Percentiles rank a stretch among this genome's conserved stretches.
phyloP scores from a whole-genome alignment of 257 asterid genomes.

The Coffea eugenioides region DNA sequence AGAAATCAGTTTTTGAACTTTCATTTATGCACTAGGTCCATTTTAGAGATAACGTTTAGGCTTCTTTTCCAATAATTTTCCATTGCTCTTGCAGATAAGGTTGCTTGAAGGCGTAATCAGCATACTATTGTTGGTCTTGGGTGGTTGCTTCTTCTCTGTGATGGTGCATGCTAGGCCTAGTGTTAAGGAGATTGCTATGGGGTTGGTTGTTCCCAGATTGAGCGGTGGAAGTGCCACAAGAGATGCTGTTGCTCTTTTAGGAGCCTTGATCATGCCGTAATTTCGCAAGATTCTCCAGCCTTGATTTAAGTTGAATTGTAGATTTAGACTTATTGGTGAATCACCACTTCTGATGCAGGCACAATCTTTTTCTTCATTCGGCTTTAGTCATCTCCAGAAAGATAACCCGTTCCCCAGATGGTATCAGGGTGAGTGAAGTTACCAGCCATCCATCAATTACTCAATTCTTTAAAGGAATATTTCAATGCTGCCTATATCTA shows the following conservation, averaged over 20 bases:
- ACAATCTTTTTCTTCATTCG: conserved; percentile 93
- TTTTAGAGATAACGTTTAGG: not conserved
- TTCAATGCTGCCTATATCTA: not conserved
- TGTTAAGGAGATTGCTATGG: conserved; percentile 52
- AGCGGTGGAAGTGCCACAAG: conserved; percentile 69
- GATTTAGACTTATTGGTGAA: not conserved
- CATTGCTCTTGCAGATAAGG: conserved; percentile 54
- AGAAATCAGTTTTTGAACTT: no score
- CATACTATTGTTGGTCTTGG: conserved; percentile 60
- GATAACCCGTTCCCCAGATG: conserved; percentile 65
- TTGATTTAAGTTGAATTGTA: not conserved
- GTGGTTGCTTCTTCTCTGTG: conserved; percentile 75
- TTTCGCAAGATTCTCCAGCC: not conserved
- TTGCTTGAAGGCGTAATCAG: conserved; percentile 78
- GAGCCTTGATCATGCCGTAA: conserved; percentile 98
- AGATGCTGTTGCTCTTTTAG: conserved; percentile 85
- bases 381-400: conserved; percentile 90
- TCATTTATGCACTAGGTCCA: no score
- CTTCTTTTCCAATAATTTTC: not conserved
- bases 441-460: not conserved
- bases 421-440: conserved; percentile 50
- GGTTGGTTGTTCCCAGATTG: conserved; percentile 78
- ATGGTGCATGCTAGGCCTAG: conserved; percentile 70
- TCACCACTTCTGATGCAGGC: conserved; percentile 42
- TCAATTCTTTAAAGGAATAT: not conserved